Conservation (phyloP, 1,284 basidiomycete species). For the Sporisorium exsertum region DNA sequence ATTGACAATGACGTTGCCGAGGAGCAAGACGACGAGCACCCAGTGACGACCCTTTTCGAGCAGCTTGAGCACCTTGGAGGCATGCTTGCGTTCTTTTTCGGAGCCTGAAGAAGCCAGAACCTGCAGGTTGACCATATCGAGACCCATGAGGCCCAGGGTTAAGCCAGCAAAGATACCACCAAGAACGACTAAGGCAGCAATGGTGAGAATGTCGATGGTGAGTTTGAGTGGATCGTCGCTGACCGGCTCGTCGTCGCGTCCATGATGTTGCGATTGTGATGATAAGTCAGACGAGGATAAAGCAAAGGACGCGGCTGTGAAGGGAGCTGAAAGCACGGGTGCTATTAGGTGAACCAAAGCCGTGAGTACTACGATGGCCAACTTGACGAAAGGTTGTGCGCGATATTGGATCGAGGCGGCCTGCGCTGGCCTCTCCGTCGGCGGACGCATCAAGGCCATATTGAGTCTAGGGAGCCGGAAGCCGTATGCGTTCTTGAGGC, state of each 20-base stretch:
- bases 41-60: conserved; percentile 88
- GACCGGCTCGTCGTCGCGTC: conserved; percentile 39
- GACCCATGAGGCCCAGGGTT: conserved; percentile 92
- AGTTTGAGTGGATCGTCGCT: conserved; percentile 53
- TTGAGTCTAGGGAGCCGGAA: background rate
- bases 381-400: conserved; percentile 44
- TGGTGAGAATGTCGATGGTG: conserved; percentile 54
- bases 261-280: conserved; percentile 15
- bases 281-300: conserved; percentile 1
- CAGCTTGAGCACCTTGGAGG: conserved; percentile 73
- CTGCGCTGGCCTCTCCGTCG: conserved; percentile 7
- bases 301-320: conserved; percentile 2
- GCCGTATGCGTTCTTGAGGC: background rate
- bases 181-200: conserved; percentile 62
- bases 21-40: conserved; percentile 85
- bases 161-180: conserved; percentile 74
- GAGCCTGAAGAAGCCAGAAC: conserved; percentile 85
- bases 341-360: conserved; percentile 47
- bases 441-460: conserved; percentile 13
- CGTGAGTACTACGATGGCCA: conserved; percentile 41
- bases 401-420: conserved; percentile 30
- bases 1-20: conserved; percentile 83
- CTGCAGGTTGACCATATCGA: conserved; percentile 90
- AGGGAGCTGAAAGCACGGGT: conserved; percentile 35
- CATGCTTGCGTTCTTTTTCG: conserved; percentile 72